A percentile compares a stretch with the other conserved stretches of the same genome.
Evolutionary conservation across 768 basidiomycete genomes (phyloP).

Genomic region (Stropharia rugosoannulata): DNA sequence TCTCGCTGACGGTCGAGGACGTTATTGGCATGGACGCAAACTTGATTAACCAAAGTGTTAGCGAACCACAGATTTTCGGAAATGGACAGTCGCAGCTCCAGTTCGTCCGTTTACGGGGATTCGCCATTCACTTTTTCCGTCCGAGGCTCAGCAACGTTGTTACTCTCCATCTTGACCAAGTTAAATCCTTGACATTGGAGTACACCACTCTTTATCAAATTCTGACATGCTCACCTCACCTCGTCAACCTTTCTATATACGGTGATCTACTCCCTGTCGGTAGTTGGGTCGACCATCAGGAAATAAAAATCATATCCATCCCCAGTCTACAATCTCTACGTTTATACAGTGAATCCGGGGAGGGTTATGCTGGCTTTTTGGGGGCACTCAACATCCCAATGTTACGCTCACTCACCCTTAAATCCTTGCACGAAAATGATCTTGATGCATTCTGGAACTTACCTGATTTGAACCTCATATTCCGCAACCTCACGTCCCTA

Average conservation of each 20-base stretch:
- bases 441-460: slow-evolving; percentile 34
- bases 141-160: slow-evolving; percentile 33
- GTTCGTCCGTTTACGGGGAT: slow-evolving; percentile 43
- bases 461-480: slow-evolving; percentile 20
- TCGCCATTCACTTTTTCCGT: slow-evolving; percentile 39
- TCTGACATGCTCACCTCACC: slow-evolving; percentile 29
- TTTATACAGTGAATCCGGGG: slow-evolving; percentile 36
- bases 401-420: slow-evolving; percentile 40
- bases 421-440: slow-evolving; percentile 40
- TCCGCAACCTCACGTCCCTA: slow-evolving; percentile 34
- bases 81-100: slow-evolving; percentile 28
- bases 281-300: slow-evolving; percentile 22
- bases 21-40: slow-evolving; percentile 19
- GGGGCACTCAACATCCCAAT: slow-evolving; percentile 35
- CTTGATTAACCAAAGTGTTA: slow-evolving; percentile 13
- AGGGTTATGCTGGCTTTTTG: slow-evolving; percentile 38
- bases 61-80: slow-evolving; percentile 27
- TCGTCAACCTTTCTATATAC: slow-evolving; percentile 42
- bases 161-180: slow-evolving; percentile 47
- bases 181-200: slow-evolving; percentile 30
- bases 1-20: slow-evolving; percentile 37
- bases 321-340: slow-evolving; percentile 39
- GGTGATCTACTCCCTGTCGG: slow-evolving; percentile 36
- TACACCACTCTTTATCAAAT: slow-evolving; percentile 33
- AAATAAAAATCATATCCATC: slow-evolving; percentile 24